Evolutionary conservation across 2,329 filamentous ascomycete species (phyloP).

Genomic region (Truncatella angustata): DNA sequence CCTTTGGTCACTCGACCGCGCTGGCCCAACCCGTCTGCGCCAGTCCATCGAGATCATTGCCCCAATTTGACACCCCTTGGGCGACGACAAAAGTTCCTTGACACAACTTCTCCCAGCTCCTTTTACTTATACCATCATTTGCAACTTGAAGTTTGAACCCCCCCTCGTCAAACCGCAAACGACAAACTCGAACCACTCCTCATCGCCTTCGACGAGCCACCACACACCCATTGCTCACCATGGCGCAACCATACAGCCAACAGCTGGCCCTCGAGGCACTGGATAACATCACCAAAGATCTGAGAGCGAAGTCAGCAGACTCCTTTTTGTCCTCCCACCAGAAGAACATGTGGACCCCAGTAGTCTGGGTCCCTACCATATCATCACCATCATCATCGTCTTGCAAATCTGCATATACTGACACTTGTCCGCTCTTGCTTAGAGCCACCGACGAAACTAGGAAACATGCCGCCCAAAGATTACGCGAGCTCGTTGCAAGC

Average conservation of each 20-base stretch:
- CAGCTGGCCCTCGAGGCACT: conserved; percentile 55
- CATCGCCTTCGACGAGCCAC: conserved; percentile 14
- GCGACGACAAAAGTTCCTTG: too few relatives aligned
- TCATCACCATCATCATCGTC: too few relatives aligned
- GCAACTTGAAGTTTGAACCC: too few relatives aligned
- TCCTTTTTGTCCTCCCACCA: background rate
- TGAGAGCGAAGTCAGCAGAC: conserved; percentile 50
- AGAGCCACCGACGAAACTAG: conserved; percentile 48
- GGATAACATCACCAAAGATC: conserved; percentile 52
- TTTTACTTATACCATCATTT: too few relatives aligned
- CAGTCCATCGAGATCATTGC: background rate
- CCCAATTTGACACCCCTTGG: too few relatives aligned
- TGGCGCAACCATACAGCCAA: conserved; percentile 37
- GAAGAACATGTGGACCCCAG: background rate
- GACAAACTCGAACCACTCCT: background rate
- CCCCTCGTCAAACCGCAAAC: too few relatives aligned
- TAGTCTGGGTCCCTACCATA: too few relatives aligned
- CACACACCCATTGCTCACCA: conserved; percentile 19
- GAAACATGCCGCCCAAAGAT: conserved; percentile 51
- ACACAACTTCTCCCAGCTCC: too few relatives aligned
- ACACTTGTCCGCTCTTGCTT: conserved; percentile 16
- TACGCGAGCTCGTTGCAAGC: conserved; percentile 53
- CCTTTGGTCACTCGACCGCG: too few relatives aligned
- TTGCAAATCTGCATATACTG: too few relatives aligned
- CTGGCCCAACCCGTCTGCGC: background rate